A percentile compares a stretch with the other conserved stretches of the same genome.
Conservation (phyloP, 208 protist genomes). For the Vickermania spadyakhi region DNA sequence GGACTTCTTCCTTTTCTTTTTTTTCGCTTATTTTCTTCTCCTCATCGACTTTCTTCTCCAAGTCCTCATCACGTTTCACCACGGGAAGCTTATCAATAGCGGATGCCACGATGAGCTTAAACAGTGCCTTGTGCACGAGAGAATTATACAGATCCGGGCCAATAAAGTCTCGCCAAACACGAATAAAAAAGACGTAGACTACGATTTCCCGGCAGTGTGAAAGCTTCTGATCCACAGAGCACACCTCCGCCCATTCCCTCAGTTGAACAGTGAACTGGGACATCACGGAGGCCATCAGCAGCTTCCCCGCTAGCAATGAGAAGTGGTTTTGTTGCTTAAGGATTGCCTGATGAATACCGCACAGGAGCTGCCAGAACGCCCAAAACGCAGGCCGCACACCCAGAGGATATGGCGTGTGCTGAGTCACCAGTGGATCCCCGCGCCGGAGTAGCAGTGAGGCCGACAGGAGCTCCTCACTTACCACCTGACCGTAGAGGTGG, state of each 20-base stretch:
- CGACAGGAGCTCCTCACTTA: not conserved
- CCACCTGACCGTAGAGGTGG: not conserved
- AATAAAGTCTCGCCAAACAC: constrained; percentile 19
- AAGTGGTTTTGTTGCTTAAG: not conserved
- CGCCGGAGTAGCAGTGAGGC: not conserved
- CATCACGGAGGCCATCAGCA: not conserved
- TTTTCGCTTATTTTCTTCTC: not conserved
- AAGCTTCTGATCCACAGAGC: constrained; percentile 1
- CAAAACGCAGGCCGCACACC: not conserved
- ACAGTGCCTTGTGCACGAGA: not conserved
- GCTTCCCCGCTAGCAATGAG: constrained; percentile 1
- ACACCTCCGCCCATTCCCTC: constrained; percentile 9
- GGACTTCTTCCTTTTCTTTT: not conserved
- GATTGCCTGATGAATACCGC: not conserved
- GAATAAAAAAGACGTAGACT: constrained; percentile 20
- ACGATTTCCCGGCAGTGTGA: constrained; percentile 11
- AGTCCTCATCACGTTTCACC: not conserved
- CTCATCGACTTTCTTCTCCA: not conserved
- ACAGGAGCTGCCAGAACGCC: not conserved
- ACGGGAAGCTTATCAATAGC: not conserved
- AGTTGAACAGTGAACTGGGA: not conserved
- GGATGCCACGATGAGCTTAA: not conserved
- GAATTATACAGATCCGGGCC: constrained; percentile 5
- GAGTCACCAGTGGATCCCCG: not conserved
- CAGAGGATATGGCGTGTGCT: not conserved